Evolutionary conservation across 495 filamentous ascomycete species (phyloP).

Genomic region (Margaritispora aquatica): DNA sequence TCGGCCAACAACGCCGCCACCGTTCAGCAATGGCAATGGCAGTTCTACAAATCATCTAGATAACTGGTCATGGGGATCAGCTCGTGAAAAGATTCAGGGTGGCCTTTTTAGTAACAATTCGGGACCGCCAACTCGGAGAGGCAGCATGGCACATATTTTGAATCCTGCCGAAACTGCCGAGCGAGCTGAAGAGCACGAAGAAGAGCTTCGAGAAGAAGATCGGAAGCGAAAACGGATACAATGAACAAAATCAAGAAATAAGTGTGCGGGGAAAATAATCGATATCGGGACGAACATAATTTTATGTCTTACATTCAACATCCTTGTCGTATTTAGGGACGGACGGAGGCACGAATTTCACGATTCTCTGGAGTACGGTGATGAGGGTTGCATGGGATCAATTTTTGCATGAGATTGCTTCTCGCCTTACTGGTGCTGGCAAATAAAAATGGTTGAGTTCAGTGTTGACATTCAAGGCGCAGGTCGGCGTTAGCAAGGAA

Average conservation of each 20-base stretch:
- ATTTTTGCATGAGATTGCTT: neutral
- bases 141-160: slow-evolving; percentile 59
- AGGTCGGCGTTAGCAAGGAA: neutral
- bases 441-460: neutral
- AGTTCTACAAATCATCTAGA: slow-evolving; percentile 41
- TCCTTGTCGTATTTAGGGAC: neutral
- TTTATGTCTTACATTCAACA: neutral
- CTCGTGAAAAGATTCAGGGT: slow-evolving; percentile 24
- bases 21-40: slow-evolving; percentile 39
- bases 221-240: slow-evolving; percentile 75
- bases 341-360: neutral
- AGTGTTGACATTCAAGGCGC: neutral
- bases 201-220: slow-evolving; percentile 46
- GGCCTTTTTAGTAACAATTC: slow-evolving; percentile 41
- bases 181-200: slow-evolving; percentile 64
- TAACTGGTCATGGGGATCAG: slow-evolving; percentile 48
- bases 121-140: slow-evolving; percentile 48
- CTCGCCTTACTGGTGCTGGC: neutral
- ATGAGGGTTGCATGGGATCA: neutral
- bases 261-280: neutral
- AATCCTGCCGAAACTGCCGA: slow-evolving; percentile 82
- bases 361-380: neutral
- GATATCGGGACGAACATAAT: neutral
- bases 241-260: slow-evolving; percentile 16
- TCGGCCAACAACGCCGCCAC: slow-evolving; percentile 61